These are phyloP conservation scores for Secale cereale DNA, from an alignment of 176 grass and related monocot species.

Conservation along the genomic window DNA sequence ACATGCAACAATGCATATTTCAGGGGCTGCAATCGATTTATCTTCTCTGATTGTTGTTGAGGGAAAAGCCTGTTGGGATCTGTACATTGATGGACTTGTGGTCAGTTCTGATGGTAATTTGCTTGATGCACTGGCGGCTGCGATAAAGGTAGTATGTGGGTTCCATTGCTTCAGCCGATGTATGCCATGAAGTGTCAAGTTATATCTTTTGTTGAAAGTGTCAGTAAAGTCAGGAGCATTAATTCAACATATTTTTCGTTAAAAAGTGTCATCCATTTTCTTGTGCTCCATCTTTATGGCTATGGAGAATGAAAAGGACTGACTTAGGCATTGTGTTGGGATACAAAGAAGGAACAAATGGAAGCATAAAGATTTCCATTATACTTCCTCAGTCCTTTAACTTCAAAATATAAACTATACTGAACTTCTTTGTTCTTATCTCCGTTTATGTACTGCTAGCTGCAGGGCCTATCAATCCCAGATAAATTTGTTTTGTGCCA, in stretches of 20 bases:
- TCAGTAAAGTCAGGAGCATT: background rate
- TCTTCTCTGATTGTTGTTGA: constrained; percentile 81
- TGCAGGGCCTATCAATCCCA: background rate
- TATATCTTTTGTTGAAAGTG: constrained; percentile 1
- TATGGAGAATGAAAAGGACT: background rate
- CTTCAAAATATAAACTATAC: background rate
- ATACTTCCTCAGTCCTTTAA: background rate
- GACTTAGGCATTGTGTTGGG: background rate
- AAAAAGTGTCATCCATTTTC: background rate
- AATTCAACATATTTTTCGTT: background rate
- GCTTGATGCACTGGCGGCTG: constrained; percentile 78
- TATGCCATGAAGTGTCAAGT: background rate
- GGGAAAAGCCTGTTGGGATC: constrained; percentile 94
- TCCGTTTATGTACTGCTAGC: background rate
- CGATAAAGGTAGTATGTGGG: constrained; percentile 64
- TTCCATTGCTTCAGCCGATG: constrained; percentile 13
- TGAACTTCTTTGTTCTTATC: background rate
- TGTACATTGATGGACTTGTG: constrained; percentile 80
- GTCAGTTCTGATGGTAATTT: constrained; percentile 96
- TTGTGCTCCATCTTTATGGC: background rate
- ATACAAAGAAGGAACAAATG: background rate
- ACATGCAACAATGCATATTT: constrained; percentile 24
- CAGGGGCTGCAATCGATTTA: constrained; percentile 85
- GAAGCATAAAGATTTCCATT: background rate
- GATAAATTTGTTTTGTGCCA: background rate